phyloP scores from a whole-genome alignment of 257 asterid genomes.

The Solanum pinnatisectum region DNA sequence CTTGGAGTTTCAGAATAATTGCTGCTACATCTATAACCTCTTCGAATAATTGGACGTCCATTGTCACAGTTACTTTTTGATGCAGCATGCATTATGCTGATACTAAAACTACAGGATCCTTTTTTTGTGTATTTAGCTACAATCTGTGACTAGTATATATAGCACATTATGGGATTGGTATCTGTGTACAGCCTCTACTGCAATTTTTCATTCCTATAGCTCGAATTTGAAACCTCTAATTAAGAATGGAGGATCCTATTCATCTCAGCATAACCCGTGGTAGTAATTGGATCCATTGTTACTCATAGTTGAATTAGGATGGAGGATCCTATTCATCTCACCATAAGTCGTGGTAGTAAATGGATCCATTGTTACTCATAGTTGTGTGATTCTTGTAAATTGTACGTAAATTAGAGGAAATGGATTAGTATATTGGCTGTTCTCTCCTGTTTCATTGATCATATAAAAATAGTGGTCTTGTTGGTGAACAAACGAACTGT shows the following conservation, averaged over 20 bases:
- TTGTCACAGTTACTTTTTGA: background rate
- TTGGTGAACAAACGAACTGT: background rate
- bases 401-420: background rate
- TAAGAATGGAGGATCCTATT: no score
- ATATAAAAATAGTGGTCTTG: background rate
- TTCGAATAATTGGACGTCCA: background rate
- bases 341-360: background rate
- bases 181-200: background rate
- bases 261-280: no score
- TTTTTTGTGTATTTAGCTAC: background rate
- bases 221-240: background rate
- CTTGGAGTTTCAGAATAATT: conserved; percentile 38
- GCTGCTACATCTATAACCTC: background rate
- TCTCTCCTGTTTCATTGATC: background rate
- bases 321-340: background rate
- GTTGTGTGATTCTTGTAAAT: background rate
- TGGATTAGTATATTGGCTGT: background rate
- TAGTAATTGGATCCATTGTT: no score
- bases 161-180: background rate
- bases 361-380: background rate
- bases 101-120: background rate
- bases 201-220: background rate
- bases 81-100: background rate
- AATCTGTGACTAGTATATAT: background rate
- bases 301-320: background rate